Evolutionary conservation across 164 flowering plant species (phyloP).

Genomic region (Aristolochia contorta): DNA sequence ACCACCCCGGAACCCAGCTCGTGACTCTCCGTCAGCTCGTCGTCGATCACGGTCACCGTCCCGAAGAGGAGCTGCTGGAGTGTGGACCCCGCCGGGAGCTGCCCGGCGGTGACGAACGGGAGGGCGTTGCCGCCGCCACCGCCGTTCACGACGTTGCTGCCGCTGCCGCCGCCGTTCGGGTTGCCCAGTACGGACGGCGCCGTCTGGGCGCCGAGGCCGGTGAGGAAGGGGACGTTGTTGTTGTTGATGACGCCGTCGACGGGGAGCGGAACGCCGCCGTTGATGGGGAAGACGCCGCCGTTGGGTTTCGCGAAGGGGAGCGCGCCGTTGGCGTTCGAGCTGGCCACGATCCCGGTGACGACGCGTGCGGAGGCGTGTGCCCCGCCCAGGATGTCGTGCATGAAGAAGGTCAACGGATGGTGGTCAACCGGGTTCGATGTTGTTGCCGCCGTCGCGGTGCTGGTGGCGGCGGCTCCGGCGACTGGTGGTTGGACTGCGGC

Average conservation of each 20-base stretch:
- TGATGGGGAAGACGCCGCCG: constrained; percentile 47
- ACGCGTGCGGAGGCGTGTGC: constrained; percentile 46
- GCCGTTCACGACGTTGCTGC: background rate
- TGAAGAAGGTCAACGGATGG: constrained; percentile 30
- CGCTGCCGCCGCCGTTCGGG: constrained; percentile 3
- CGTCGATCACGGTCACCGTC: constrained; percentile 57
- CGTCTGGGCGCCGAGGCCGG: constrained; percentile 20
- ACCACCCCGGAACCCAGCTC: constrained; percentile 49
- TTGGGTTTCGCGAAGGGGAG: constrained; percentile 70
- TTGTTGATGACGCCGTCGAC: constrained; percentile 29
- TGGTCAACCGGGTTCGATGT: constrained; percentile 7
- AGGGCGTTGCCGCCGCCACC: constrained; percentile 8
- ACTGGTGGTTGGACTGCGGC: constrained; percentile 1
- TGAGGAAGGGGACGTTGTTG: constrained; percentile 20
- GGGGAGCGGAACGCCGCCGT: constrained; percentile 40
- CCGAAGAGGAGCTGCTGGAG: constrained; percentile 52
- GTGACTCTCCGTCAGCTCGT: constrained; percentile 54
- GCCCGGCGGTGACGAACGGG: constrained; percentile 29
- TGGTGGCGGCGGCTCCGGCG: background rate
- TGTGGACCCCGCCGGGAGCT: constrained; percentile 35
- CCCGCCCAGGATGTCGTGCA: constrained; percentile 45
- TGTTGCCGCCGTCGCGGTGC: background rate
- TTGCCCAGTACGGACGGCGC: constrained; percentile 4
- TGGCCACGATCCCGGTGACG: constrained; percentile 49
- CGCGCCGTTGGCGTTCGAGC: constrained; percentile 49